Conservation (phyloP, 148 eudicot genomes). For the Cornus kousa region DNA sequence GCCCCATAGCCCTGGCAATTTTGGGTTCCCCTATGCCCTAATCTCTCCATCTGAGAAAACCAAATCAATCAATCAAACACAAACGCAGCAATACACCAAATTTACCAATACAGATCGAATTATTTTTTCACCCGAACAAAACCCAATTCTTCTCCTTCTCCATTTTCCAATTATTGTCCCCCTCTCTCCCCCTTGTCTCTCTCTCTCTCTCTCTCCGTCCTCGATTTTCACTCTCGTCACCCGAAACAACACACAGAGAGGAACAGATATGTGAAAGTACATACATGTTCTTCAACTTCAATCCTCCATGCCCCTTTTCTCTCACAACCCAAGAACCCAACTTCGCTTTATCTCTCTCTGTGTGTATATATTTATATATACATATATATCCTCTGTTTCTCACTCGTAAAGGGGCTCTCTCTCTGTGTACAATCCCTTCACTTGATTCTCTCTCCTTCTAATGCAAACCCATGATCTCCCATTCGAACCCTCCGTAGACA, state of each 20-base stretch:
- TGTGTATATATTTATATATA: too few relatives aligned
- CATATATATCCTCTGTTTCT: neutral
- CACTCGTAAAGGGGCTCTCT: neutral
- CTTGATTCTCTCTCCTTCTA: conserved; percentile 10
- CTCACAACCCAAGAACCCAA: conserved; percentile 15
- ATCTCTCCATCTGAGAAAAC: neutral
- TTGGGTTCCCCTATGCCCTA: conserved; percentile 3
- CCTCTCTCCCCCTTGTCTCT: too few relatives aligned
- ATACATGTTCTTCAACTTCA: conserved; percentile 5
- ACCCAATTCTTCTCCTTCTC: neutral
- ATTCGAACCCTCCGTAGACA: conserved; percentile 33
- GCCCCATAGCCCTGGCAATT: neutral
- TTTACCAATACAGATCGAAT: neutral
- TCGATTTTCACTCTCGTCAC: conserved; percentile 19
- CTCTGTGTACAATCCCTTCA: conserved; percentile 4
- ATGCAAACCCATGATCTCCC: conserved; percentile 57
- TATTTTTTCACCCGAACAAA: neutral
- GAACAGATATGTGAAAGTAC: conserved; percentile 8
- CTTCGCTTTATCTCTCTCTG: neutral
- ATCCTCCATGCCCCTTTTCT: conserved; percentile 5
- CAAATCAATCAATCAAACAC: neutral
- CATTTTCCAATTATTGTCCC: neutral
- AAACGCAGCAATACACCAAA: neutral
- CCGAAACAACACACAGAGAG: neutral
- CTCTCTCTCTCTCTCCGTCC: neutral